These are phyloP conservation scores for Astragalus membranaceus DNA, from an alignment of 306 rosid species.

Conservation along the genomic window DNA sequence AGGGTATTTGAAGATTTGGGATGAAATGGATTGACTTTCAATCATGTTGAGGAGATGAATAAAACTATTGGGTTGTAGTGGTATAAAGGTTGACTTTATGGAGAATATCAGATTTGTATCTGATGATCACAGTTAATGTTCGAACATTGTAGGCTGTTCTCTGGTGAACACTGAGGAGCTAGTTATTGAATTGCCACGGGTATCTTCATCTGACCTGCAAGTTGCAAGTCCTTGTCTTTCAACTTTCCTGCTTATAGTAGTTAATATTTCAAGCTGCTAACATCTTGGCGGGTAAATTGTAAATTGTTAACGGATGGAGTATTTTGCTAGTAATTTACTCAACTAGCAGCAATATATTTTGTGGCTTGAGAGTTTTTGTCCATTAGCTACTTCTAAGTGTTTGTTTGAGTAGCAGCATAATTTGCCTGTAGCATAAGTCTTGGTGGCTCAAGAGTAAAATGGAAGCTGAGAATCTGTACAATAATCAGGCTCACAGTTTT, in stretches of 20 bases:
- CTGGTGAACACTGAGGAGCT: conserved; percentile 9
- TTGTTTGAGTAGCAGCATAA: conserved; percentile 5
- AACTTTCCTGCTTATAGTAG: not conserved
- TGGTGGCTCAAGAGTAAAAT: conserved; percentile 34
- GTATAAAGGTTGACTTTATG: conserved; percentile 28
- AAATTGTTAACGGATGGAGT: not conserved
- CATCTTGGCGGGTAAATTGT: not conserved
- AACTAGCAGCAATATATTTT: conserved; percentile 9
- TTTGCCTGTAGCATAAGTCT: conserved; percentile 19
- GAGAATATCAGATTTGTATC: conserved; percentile 24
- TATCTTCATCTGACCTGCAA: not conserved
- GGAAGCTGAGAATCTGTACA: conserved; percentile 38
- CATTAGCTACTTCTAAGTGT: conserved; percentile 24
- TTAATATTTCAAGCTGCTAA: conserved; percentile 15
- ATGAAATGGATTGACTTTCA: conserved; percentile 25
- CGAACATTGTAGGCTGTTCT: not conserved
- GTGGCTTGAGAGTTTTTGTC: conserved; percentile 19
- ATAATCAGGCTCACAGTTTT: conserved; percentile 26
- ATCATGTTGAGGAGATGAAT: conserved; percentile 12
- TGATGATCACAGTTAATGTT: conserved; percentile 25
- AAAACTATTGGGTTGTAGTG: not conserved
- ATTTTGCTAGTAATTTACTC: not conserved
- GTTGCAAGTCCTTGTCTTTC: conserved; percentile 11
- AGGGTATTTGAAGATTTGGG: not conserved
- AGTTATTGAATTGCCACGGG: conserved; percentile 9